These are phyloP conservation scores for Boechera stricta DNA, from an alignment of 345 rosid genomes.

Conservation along the genomic window DNA sequence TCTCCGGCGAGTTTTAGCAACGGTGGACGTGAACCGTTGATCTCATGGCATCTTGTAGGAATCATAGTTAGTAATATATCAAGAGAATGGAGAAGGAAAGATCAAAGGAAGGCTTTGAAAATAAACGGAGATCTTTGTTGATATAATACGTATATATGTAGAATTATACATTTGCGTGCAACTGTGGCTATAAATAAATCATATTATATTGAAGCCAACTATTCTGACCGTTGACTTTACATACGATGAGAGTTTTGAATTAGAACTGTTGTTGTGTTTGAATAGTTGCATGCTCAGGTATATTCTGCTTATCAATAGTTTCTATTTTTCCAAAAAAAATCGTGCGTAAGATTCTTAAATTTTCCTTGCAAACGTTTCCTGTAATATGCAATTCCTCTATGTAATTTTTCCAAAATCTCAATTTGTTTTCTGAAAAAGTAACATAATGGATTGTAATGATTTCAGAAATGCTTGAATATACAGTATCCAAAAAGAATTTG, in stretches of 20 bases:
- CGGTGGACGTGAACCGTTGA: slow-evolving; percentile 33
- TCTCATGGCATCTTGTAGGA: slow-evolving; percentile 45
- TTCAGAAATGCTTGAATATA: neutral
- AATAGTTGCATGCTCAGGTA: slow-evolving; percentile 33
- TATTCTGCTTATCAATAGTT: slow-evolving; percentile 10
- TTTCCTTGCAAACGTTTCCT: too few species aligned
- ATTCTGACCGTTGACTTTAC: slow-evolving; percentile 78
- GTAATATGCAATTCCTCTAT: too few species aligned
- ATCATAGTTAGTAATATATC: slow-evolving; percentile 41
- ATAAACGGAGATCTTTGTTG: slow-evolving; percentile 5
- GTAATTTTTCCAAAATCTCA: too few species aligned
- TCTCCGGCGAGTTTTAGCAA: slow-evolving; percentile 36
- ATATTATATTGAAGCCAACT: slow-evolving; percentile 51
- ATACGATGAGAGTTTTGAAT: slow-evolving; percentile 2
- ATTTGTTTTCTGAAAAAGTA: too few species aligned
- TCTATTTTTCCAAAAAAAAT: neutral
- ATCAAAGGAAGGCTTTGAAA: slow-evolving; percentile 3
- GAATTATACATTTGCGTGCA: slow-evolving; percentile 13
- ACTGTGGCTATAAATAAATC: neutral
- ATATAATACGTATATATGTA: slow-evolving; percentile 11
- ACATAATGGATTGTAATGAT: neutral
- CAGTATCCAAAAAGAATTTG: neutral
- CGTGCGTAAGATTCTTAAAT: too few species aligned
- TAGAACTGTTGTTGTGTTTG: slow-evolving; percentile 19
- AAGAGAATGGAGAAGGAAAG: neutral